Base-by-base conservation (phyloP, 2,329 filamentous ascomycete species). In the Chrysoporthe puriensis region DNA sequence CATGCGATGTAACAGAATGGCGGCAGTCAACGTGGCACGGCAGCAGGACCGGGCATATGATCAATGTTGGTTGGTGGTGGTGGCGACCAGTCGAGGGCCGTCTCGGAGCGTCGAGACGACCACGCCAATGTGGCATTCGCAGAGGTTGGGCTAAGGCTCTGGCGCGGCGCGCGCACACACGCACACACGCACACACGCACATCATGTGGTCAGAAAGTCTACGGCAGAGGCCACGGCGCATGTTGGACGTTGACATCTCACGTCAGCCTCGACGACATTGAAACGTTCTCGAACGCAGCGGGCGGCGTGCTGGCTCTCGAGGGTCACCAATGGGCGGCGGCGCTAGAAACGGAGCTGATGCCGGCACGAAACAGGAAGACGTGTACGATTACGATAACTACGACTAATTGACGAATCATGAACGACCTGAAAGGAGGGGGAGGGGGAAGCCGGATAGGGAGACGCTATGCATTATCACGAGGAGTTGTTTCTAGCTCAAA, bases 1-100 rank as follows among this genome's bases (percentile, higher is more conserved):
- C 96, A 99, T 78, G 95, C 95, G 7, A 91, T 91, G 74, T 94
- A 79, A 85, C 26, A 34, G 26, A 40, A 44, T 11, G 9, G 56
- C 16, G 40, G 21, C 26, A 48, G 21, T 40, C 14, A 4, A 57
- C 16, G 16, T 40, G 54, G 13, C 54, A 34, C 14, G 32, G 32
- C 34, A 5, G 54, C 54, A 40, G 4, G 14, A 16, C 4, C 54
- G 40, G 16, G 54, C 36, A 16, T 11, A 34, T 26, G 26, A 40
- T 9, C 34, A 57, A 16, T 1, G 2, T 40, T 40, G 18, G 44
- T 13, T 7, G 48, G 9, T 26, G n/a, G n/a, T 18, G 46, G 14
- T 9, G 18, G 18, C 56, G 36, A 18, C 56, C 18, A 2, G 6
- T 43, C 16, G 2, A 21, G 18, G 34, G 8, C 8, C 52, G 40